phyloP scores from a whole-genome alignment of 768 basidiomycete species.

The Tulasnella sp. region DNA sequence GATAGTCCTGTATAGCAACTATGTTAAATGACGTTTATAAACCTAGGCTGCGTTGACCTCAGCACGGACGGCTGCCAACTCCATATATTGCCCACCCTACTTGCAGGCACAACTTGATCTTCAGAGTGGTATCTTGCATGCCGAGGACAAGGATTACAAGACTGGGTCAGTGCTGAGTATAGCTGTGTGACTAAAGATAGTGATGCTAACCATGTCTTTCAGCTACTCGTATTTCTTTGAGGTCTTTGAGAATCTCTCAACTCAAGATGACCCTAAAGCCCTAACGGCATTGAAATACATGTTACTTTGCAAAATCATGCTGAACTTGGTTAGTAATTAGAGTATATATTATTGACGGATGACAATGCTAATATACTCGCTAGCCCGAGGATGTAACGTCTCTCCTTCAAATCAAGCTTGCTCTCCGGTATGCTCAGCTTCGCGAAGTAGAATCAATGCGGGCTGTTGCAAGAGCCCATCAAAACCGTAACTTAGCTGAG shows the following conservation, averaged over 20 bases:
- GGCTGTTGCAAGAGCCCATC: constrained; percentile 85
- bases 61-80: constrained; percentile 84
- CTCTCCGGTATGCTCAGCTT: constrained; percentile 72
- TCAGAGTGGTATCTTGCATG: constrained; percentile 72
- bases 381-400: constrained; percentile 91
- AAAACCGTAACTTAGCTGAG: constrained; percentile 74
- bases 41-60: constrained; percentile 75
- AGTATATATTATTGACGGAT: not conserved
- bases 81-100: constrained; percentile 80
- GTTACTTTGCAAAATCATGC: constrained; percentile 96
- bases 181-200: not conserved
- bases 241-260: constrained; percentile 77
- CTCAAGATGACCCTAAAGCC: constrained; percentile 63
- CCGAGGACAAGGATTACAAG: constrained; percentile 95
- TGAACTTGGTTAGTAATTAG: constrained; percentile 60
- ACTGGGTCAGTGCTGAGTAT: constrained; percentile 39
- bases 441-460: constrained; percentile 94
- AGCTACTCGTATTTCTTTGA: constrained; percentile 92
- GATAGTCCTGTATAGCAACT: not conserved
- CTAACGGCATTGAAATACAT: constrained; percentile 91
- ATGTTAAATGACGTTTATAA: not conserved
- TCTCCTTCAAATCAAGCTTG: constrained; percentile 74
- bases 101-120: constrained; percentile 46
- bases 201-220: not conserved
- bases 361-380: not conserved